These are phyloP conservation scores for Solanum sejunctum DNA, from an alignment of 257 asterid species.

Conservation along the genomic window DNA sequence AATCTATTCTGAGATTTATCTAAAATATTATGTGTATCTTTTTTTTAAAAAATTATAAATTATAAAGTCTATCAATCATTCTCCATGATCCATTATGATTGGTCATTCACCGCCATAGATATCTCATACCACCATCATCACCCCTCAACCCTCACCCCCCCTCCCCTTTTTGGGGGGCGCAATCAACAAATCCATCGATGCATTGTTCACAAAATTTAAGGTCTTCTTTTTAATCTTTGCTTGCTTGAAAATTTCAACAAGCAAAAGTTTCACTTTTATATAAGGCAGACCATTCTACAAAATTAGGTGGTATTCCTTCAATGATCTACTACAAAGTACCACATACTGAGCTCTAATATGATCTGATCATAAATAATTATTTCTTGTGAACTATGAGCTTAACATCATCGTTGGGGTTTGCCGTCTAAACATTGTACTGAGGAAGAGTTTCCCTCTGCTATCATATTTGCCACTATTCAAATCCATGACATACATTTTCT, in stretches of 20 bases:
- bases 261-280: background rate
- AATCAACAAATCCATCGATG: background rate
- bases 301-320: background rate
- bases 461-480: background rate
- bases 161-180: background rate
- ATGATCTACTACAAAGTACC: background rate
- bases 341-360: background rate
- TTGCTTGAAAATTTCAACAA: background rate
- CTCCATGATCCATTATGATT: too few relatives aligned
- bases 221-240: background rate
- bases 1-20: background rate
- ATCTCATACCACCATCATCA: background rate
- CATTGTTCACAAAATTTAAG: background rate
- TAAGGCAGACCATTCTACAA: background rate
- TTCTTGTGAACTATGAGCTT: background rate
- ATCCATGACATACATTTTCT: background rate
- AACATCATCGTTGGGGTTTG: background rate
- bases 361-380: background rate
- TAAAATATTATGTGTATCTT: background rate
- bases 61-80: background rate
- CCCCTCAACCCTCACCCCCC: too few relatives aligned
- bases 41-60: fast-evolving
- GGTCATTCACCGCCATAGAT: background rate
- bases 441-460: background rate
- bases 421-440: background rate